Evolutionary conservation across 768 basidiomycete species (phyloP).

Genomic region (Crucibulum laeve): DNA sequence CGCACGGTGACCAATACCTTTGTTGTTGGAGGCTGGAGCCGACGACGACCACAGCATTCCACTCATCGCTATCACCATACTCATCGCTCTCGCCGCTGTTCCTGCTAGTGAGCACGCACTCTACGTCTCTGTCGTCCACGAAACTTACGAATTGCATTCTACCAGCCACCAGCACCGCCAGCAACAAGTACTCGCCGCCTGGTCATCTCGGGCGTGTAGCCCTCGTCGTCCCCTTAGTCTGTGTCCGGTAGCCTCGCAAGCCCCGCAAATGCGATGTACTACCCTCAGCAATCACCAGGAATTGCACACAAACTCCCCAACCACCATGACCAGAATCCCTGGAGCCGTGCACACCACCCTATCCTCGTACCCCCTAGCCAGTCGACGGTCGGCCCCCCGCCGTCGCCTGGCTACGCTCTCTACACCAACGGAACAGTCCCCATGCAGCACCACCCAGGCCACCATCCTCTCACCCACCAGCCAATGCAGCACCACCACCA

Average conservation of each 20-base stretch:
- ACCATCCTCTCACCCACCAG: slow-evolving; percentile 51
- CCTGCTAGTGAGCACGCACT: no score
- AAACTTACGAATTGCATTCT: no score
- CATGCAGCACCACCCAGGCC: slow-evolving; percentile 59
- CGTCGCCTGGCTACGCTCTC: slow-evolving; percentile 72
- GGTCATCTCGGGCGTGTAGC: neutral
- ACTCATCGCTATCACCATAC: no score
- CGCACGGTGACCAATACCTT: no score
- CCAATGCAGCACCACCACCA: slow-evolving; percentile 72
- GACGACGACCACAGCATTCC: no score
- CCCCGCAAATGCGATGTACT: slow-evolving; percentile 66
- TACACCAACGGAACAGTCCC: slow-evolving; percentile 68
- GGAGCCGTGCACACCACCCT: slow-evolving; percentile 60
- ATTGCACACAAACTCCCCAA: slow-evolving; percentile 72
- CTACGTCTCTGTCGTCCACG: no score
- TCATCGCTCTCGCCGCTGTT: no score
- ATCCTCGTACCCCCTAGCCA: slow-evolving; percentile 45
- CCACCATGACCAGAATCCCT: slow-evolving; percentile 73
- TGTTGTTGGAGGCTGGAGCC: no score
- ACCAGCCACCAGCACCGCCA: no score
- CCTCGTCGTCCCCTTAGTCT: neutral
- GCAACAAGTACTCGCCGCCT: neutral
- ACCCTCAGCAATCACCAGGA: slow-evolving; percentile 79
- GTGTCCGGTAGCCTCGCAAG: neutral
- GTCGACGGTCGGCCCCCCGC: slow-evolving; percentile 57